Evolutionary conservation across 495 filamentous ascomycete species (phyloP), one percentile per base, ranked within the genome.

Genomic region (Aspergillus nanangensis): DNA sequence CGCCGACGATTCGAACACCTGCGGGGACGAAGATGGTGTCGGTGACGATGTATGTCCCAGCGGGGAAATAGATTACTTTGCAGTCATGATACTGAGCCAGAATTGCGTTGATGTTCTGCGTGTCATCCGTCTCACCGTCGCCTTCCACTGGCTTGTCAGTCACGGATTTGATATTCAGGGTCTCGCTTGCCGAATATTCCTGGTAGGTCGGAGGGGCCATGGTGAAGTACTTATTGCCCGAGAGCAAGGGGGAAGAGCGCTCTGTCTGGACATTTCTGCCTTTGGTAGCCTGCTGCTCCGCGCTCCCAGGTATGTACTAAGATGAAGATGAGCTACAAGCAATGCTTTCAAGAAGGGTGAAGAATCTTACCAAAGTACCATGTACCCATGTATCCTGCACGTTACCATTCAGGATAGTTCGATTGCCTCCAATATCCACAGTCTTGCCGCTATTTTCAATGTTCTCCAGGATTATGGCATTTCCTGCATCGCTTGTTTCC

Each of bases 1-100:
- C 77, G 9, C 78, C 76, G 11, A 80, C 69, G 13, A 80, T 76
- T 9, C 68, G 63, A 13, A 67, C 70, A 14, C 68, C 70, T 1
- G 54, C 44, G 0, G 79, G 81, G 24, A 83, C 56, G 44, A 64
- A 56, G 32, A 84, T 63, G 0, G 80, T 84, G 21, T 65, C 58
- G 9, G 65, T 77, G 38, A 83, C 74, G n/a, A 71, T 59, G 52
- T 84, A 84, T 0, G 70, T 74, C 4, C 81, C 80, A 5, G 66
- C 61, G 2, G 79, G 79, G 48, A 84, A 82, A 56, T 74, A 83
- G 3, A 77, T 59, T 8, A 82, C 43, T 29, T 69, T 72, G 52
- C 67, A 58, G 17, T 57, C 44, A 46, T 65, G 50, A 36, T 74
- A 57, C 50, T 73, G 39, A n/a, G 71, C 40, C 45, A 77, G 22